A percentile compares a stretch with the other conserved stretches of the same genome.
Evolutionary conservation across 139 green algal species (phyloP).

Genomic region (Chlamydomonas schloesseri): DNA sequence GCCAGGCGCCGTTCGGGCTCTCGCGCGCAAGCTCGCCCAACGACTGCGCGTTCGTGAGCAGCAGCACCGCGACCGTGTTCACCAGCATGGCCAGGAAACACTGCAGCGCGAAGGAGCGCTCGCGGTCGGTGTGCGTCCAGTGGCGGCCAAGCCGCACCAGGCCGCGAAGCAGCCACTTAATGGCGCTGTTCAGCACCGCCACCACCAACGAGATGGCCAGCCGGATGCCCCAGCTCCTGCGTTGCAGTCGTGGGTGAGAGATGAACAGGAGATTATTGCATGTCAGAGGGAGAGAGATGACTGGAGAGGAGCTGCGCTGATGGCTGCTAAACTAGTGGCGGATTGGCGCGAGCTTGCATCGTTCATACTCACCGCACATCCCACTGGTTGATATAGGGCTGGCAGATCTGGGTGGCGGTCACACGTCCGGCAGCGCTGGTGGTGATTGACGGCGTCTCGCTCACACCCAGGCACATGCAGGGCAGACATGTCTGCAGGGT

Average conservation of each 20-base stretch:
- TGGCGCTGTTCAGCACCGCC: conserved; percentile 52
- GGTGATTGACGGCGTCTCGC: background rate
- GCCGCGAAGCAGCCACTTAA: conserved; percentile 51
- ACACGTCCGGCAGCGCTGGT: conserved; percentile 18
- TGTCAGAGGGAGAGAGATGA: no score
- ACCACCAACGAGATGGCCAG: conserved; percentile 38
- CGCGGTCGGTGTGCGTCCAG: conserved; percentile 55
- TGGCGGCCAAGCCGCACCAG: conserved; percentile 60
- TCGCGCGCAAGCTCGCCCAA: conserved; percentile 16
- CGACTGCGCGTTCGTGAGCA: conserved; percentile 56
- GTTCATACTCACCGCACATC: conserved; percentile 39
- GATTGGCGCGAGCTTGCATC: no score
- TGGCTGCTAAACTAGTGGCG: no score
- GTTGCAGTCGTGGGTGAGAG: no score
- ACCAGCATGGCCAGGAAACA: conserved; percentile 47
- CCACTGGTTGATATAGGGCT: conserved; percentile 32
- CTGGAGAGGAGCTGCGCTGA: no score
- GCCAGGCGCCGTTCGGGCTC: background rate
- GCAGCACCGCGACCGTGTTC: conserved; percentile 65
- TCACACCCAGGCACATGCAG: conserved; percentile 57
- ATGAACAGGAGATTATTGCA: no score
- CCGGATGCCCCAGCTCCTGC: conserved; percentile 34
- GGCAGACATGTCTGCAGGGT: conserved; percentile 36
- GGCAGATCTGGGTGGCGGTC: conserved; percentile 14
- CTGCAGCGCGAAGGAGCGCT: conserved; percentile 58